These are phyloP conservation scores for Cornus florida DNA, from an alignment of 148 eudicot species.

Conservation along the genomic window DNA sequence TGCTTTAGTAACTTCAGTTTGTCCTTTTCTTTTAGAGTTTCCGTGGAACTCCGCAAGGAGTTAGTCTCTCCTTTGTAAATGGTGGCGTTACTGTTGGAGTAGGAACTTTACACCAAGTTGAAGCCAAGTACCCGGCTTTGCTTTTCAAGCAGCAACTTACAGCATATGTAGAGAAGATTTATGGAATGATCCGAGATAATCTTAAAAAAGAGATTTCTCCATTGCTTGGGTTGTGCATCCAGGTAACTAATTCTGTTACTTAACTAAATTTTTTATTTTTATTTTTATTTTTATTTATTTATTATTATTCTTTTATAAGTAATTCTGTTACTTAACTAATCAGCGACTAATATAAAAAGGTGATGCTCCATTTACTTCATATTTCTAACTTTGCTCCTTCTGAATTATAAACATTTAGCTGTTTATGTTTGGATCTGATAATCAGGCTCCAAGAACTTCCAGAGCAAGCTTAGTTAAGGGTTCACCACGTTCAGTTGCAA, in stretches of 20 bases:
- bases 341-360: neutral
- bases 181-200: conserved; percentile 95
- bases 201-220: conserved; percentile 96
- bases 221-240: conserved; percentile 91
- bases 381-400: conserved; percentile 4
- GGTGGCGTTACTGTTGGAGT: conserved; percentile 59
- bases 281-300: too few species aligned
- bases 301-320: conserved; percentile 19
- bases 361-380: too few species aligned
- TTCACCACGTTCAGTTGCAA: conserved; percentile 79
- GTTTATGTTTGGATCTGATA: conserved; percentile 9
- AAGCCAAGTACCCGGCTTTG: conserved; percentile 99
- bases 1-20: conserved; percentile 2
- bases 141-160: conserved; percentile 99
- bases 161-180: conserved; percentile 93
- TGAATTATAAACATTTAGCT: neutral
- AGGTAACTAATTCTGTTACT: conserved; percentile 41
- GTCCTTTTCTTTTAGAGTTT: conserved; percentile 56
- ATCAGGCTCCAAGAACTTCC: conserved; percentile 94
- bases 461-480: conserved; percentile 97
- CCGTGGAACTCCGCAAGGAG: conserved; percentile 84
- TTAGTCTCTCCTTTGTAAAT: conserved; percentile 54
- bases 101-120: conserved; percentile 81
- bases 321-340: neutral
- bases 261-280: neutral